Conservation (phyloP, 345 rosid genomes). For the Acer negundo region DNA sequence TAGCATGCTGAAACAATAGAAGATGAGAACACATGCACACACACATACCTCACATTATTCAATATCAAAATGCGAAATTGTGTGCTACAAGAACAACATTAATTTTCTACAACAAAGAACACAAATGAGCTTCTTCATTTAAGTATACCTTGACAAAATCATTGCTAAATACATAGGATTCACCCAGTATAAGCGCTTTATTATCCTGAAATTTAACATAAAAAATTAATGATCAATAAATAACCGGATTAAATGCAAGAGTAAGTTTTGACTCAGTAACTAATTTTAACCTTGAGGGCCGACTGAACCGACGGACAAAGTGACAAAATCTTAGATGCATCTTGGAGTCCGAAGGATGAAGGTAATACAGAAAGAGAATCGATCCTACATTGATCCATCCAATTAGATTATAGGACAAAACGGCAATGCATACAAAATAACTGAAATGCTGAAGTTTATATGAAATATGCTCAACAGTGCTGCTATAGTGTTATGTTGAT, state of each 20-base stretch:
- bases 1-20: not conserved
- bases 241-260: conserved; percentile 6
- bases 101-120: not conserved
- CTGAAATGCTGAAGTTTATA: not conserved
- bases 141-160: conserved; percentile 74
- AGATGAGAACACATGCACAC: not conserved
- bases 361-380: conserved; percentile 87
- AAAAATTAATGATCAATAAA: conserved; percentile 16
- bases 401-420: conserved; percentile 26
- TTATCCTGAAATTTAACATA: conserved; percentile 52
- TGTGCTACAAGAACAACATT: not conserved
- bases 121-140: conserved; percentile 7
- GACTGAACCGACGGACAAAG: conserved; percentile 73
- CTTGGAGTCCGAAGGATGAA: conserved; percentile 62
- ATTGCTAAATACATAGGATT: conserved; percentile 72
- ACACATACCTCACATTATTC: not conserved
- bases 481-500: not conserved
- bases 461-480: not conserved
- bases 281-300: conserved; percentile 68
- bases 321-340: conserved; percentile 76
- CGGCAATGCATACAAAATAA: conserved; percentile 6
- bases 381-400: conserved; percentile 62
- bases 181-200: conserved; percentile 71
- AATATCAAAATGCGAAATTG: not conserved
- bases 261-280: not conserved